A percentile compares a stretch with the other conserved stretches of the same genome.
phyloP scores from a whole-genome alignment of 1,284 basidiomycete genomes.

The Coniferiporia sulphurascens region DNA sequence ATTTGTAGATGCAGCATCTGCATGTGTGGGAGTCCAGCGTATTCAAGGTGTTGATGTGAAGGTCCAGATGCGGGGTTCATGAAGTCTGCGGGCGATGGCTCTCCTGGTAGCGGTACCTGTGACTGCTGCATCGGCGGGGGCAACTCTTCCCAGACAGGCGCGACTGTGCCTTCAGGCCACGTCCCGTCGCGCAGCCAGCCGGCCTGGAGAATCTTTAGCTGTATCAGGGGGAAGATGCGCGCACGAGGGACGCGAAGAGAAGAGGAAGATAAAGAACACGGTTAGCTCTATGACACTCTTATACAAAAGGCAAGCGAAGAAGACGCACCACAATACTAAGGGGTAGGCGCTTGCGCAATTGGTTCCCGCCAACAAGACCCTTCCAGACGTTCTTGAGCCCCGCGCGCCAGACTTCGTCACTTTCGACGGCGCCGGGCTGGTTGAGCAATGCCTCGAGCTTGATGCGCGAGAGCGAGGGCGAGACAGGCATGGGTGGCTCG shows the following conservation, averaged over 20 bases:
- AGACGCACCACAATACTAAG: constrained; percentile 55
- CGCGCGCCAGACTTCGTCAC: constrained; percentile 50
- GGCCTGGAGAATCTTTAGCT: constrained; percentile 68
- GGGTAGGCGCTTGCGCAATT: constrained; percentile 53
- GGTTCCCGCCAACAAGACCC: constrained; percentile 50
- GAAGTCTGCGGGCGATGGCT: background rate
- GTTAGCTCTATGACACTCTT: constrained; percentile 1
- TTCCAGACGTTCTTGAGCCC: constrained; percentile 61
- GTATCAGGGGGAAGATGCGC: background rate
- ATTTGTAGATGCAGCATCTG: no score
- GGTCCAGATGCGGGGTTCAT: background rate
- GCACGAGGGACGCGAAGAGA: background rate
- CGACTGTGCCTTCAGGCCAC: constrained; percentile 59
- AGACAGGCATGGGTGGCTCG: constrained; percentile 21
- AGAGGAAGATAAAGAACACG: background rate
- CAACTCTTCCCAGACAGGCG: constrained; percentile 30
- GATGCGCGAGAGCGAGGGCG: constrained; percentile 36
- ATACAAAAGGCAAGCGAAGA: constrained; percentile 1
- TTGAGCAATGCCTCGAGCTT: constrained; percentile 52
- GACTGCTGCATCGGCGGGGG: background rate
- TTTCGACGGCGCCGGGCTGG: constrained; percentile 41
- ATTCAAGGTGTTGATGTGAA: background rate
- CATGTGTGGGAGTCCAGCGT: constrained; percentile 4
- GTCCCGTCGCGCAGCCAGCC: constrained; percentile 71
- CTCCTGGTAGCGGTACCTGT: no score